Base-by-base conservation (phyloP, 805 yeast species). In the Metschnikowia vanudenii region DNA sequence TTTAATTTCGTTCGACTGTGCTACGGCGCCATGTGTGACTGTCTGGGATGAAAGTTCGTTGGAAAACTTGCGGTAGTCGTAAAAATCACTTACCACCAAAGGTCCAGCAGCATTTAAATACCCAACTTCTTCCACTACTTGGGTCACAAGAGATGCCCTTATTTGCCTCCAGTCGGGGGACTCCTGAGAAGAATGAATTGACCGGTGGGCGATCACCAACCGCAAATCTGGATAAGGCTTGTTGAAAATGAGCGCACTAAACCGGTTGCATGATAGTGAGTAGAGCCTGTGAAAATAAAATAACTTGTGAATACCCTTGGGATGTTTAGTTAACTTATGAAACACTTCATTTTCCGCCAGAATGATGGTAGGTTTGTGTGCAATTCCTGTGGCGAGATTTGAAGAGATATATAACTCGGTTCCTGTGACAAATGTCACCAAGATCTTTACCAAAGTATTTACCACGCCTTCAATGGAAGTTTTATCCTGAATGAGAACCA, bases 1-100 rank as follows among this genome's bases (percentile, higher is more conserved):
- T 60, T 85, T 85, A 22, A 81, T 68, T 49, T 85, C 92, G 41
- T 81, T 47, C 2, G 83, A 68, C 45, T 84, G 84, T 0, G 80
- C 71, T 7, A 85, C 59, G 29, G 85, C 75, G 0, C 92, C 94
- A 14, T 41, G 24, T 4, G 41, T 28, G 14, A 37, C 33, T 6
- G 42, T 37, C n/a, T 34, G 37, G 2, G 36, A 18, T 5, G 44
- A 24, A 3, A 40, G 34, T n/a, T 17, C 41, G 3, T 14, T 5
- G 9, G 49, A 30, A 36, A 72, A 64, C 29, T 75, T 74, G 46
- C 94, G 69, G 56, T 80, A 81, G 50, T 85, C 94, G 51, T 67
- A 83, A 33, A 76, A 68, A 56, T 84, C 86, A 1, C 84, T 80
- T 35, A 74, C 70, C 7, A 84, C 55, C 0, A 85, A 50, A 0